phyloP scores from a whole-genome alignment of 768 basidiomycete genomes.

The Filobasidium floriforme region DNA sequence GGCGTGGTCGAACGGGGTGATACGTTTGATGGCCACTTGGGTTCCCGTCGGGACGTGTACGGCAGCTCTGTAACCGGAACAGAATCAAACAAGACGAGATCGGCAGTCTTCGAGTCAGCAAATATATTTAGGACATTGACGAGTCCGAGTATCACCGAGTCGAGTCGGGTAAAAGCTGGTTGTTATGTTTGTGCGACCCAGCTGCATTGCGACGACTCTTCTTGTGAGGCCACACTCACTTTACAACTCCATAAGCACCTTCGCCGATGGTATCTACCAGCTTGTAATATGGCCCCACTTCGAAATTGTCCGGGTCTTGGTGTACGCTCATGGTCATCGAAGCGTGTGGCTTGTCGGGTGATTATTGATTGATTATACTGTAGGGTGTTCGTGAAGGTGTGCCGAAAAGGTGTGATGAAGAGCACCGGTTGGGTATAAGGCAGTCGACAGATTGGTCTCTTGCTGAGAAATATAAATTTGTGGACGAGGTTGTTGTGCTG shows the following conservation, averaged over 20 bases:
- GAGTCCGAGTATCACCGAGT: too few species aligned
- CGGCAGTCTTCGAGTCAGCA: neutral
- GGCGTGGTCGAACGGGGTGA: constrained; percentile 88
- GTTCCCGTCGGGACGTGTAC: constrained; percentile 75
- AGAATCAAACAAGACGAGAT: neutral
- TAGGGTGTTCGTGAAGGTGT: too few species aligned
- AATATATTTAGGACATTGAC: neutral
- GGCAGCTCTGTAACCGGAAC: constrained; percentile 59
- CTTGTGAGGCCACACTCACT: constrained; percentile 41
- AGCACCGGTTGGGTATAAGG: too few species aligned
- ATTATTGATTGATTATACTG: too few species aligned
- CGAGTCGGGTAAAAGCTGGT: too few species aligned
- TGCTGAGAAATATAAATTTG: too few species aligned
- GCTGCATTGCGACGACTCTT: neutral
- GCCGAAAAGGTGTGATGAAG: too few species aligned
- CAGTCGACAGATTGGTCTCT: too few species aligned
- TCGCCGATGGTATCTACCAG: constrained; percentile 44
- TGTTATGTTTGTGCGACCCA: neutral
- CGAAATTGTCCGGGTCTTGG: constrained; percentile 27
- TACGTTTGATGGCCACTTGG: constrained; percentile 95
- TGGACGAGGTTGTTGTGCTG: too few species aligned
- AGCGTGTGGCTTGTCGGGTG: too few species aligned
- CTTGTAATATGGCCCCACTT: constrained; percentile 35
- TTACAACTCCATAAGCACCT: constrained; percentile 87
- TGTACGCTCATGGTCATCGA: neutral